Percentiles rank a stretch among this genome's conserved stretches.
Evolutionary conservation across 768 basidiomycete species (phyloP).

Genomic region (Suillus tomentosus): DNA sequence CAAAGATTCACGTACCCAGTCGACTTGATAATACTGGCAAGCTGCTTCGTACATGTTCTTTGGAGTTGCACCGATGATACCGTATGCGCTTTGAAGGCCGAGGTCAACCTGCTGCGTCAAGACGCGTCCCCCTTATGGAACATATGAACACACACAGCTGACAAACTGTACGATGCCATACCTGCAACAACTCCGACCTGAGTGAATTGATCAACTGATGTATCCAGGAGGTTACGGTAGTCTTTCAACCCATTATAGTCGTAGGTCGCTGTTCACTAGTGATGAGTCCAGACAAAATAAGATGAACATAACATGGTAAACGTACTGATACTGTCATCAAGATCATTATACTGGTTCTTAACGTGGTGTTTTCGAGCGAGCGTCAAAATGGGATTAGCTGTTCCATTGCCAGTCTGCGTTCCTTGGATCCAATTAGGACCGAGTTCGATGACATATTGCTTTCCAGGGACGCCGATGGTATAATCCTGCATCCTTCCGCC

Average conservation of each 20-base stretch:
- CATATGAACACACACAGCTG: neutral
- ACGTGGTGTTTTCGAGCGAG: conserved; percentile 59
- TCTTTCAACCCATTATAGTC: conserved; percentile 52
- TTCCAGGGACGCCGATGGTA: conserved; percentile 42
- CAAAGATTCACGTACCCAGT: conserved; percentile 30
- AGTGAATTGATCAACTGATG: conserved; percentile 41
- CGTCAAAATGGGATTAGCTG: conserved; percentile 59
- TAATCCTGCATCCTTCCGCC: conserved; percentile 61
- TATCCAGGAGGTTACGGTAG: conserved; percentile 47
- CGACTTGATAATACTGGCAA: conserved; percentile 59
- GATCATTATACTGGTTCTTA: conserved; percentile 45
- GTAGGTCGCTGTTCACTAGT: conserved; percentile 47
- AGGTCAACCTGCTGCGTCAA: conserved; percentile 51
- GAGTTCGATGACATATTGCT: conserved; percentile 49
- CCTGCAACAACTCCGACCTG: conserved; percentile 49
- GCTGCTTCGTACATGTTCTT: conserved; percentile 48
- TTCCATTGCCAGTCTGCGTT: conserved; percentile 47
- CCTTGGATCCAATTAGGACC: conserved; percentile 68
- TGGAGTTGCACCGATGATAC: conserved; percentile 48
- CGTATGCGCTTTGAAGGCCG: conserved; percentile 55
- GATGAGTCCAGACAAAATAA: neutral
- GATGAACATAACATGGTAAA: conserved; percentile 8
- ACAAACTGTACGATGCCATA: conserved; percentile 17
- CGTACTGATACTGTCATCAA: conserved; percentile 48
- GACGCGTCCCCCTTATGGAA: conserved; percentile 44